phyloP scores from a whole-genome alignment of 495 filamentous ascomycete species.

The Parathielavia hyrcaniae region DNA sequence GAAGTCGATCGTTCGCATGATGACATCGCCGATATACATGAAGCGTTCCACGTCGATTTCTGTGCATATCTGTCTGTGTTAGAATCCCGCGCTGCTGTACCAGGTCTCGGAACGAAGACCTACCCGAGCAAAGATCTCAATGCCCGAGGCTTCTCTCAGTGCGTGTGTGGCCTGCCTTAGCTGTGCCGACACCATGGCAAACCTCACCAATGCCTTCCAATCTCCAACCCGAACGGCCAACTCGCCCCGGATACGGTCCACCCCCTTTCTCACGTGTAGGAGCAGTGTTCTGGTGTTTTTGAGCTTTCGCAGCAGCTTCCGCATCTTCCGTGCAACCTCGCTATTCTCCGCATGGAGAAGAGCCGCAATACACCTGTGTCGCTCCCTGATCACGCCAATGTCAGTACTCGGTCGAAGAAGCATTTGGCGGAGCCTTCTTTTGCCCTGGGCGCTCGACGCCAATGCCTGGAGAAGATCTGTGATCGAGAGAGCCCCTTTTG shows the following conservation, averaged over 20 bases:
- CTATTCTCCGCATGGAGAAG: constrained; percentile 67
- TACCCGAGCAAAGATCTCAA: constrained; percentile 57
- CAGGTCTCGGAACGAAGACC: background rate
- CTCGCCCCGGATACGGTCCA: constrained; percentile 57
- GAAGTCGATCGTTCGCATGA: constrained; percentile 76
- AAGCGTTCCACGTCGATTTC: constrained; percentile 50
- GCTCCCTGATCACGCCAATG: constrained; percentile 60
- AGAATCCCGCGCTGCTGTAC: constrained; percentile 4
- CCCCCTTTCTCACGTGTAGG: constrained; percentile 67
- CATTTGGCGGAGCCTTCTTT: constrained; percentile 65
- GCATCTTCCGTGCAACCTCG: constrained; percentile 49
- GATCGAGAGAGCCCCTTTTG: constrained; percentile 85
- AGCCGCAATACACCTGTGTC: constrained; percentile 61
- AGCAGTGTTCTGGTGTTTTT: constrained; percentile 72
- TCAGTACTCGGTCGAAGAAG: constrained; percentile 77
- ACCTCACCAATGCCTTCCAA: constrained; percentile 59
- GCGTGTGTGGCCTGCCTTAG: constrained; percentile 61
- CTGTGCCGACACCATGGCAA: constrained; percentile 53
- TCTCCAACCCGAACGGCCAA: constrained; percentile 55
- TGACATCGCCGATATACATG: constrained; percentile 58
- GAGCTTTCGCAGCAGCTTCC: constrained; percentile 61
- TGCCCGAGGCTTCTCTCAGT: constrained; percentile 48
- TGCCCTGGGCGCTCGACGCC: constrained; percentile 78
- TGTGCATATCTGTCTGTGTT: constrained; percentile 30
- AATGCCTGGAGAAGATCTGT: constrained; percentile 76